These are phyloP conservation scores for Hanseniaspora lindneri DNA, from an alignment of 805 yeast genomes.

Conservation along the genomic window DNA sequence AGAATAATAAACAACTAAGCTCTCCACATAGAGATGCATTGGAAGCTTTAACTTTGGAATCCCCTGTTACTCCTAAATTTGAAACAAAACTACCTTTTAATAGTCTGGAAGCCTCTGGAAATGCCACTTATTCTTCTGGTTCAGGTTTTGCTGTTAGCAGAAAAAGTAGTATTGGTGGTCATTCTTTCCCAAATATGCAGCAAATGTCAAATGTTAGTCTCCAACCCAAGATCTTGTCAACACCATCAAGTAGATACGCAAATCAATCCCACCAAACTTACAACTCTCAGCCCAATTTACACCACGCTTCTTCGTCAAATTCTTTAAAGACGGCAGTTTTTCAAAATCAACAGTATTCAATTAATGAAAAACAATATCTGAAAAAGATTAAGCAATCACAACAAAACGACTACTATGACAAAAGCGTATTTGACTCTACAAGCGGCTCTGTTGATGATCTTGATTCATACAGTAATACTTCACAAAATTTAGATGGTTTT, in stretches of 20 bases:
- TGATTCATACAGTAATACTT: too few species aligned
- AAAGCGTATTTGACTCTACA: conserved; percentile 12
- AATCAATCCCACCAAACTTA: neutral
- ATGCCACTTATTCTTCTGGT: neutral
- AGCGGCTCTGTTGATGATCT: conserved; percentile 4
- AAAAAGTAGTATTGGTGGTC: neutral
- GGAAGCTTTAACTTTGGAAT: neutral
- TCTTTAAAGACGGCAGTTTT: neutral
- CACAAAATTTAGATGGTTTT: neutral
- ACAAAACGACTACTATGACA: conserved; percentile 15
- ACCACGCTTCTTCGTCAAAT: neutral
- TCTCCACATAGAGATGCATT: conserved; percentile 2
- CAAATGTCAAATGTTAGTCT: neutral
- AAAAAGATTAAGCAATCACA: conserved; percentile 15
- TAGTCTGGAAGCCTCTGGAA: neutral
- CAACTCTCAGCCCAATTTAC: neutral
- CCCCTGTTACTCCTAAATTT: neutral
- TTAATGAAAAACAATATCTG: conserved; percentile 18
- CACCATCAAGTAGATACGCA: conserved; percentile 7
- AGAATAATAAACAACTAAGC: conserved; percentile 2
- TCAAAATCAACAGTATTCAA: conserved; percentile 13
- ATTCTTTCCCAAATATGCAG: neutral
- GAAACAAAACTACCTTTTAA: neutral
- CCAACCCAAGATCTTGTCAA: neutral
- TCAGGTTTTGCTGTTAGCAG: neutral